These are phyloP conservation scores for Pleurotus pulmonarius DNA, from an alignment of 768 basidiomycete genomes.

Conservation along the genomic window DNA sequence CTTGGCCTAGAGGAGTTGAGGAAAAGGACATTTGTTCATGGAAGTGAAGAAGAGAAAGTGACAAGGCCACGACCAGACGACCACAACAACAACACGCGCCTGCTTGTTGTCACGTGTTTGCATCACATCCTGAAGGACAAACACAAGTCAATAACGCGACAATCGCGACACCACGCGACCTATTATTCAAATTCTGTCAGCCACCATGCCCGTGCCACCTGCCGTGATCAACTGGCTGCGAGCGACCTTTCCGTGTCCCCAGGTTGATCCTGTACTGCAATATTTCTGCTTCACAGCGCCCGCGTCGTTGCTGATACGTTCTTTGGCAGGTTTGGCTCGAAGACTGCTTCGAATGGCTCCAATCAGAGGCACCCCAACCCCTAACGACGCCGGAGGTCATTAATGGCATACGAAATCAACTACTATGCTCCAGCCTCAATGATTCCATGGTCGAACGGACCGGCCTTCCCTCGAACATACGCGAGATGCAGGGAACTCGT, in stretches of 20 bases:
- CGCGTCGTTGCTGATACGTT: not conserved
- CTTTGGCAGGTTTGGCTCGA: slow-evolving; percentile 1
- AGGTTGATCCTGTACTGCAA: slow-evolving; percentile 2
- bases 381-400: slow-evolving; percentile 34
- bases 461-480: slow-evolving; percentile 53
- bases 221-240: not conserved
- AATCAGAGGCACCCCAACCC: not conserved
- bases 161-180: no score
- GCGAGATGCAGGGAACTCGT: slow-evolving; percentile 27
- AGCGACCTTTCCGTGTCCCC: not conserved
- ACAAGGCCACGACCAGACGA: not conserved
- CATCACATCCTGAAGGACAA: not conserved
- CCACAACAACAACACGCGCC: slow-evolving; percentile 6
- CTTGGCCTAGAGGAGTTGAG: slow-evolving; percentile 78
- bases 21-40: slow-evolving; percentile 74
- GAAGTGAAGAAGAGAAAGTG: slow-evolving; percentile 3
- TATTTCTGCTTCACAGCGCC: not conserved
- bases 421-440: slow-evolving; percentile 65
- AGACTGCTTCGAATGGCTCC: slow-evolving; percentile 2
- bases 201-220: not conserved
- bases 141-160: slow-evolving; percentile 6
- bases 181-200: no score
- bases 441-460: slow-evolving; percentile 73
- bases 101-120: slow-evolving; percentile 7
- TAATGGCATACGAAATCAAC: slow-evolving; percentile 55